Conservation (phyloP, 306 rosid genomes). For the Albizia julibrissin region DNA sequence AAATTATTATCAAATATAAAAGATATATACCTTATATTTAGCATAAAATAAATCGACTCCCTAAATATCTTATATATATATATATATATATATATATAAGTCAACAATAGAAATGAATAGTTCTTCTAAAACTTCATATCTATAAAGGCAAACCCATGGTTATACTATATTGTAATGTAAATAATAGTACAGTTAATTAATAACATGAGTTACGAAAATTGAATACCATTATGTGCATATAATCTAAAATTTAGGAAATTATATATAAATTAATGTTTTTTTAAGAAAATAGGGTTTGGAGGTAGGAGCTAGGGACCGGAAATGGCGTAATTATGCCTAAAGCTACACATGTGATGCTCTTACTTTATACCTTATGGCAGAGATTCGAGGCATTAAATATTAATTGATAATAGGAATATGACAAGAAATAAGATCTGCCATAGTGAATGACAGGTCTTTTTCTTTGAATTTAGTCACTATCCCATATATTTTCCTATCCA, state of each 20-base stretch:
- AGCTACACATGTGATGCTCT: background rate
- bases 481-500: background rate
- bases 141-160: too few relatives aligned
- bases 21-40: too few relatives aligned
- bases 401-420: background rate
- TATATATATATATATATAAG: too few relatives aligned
- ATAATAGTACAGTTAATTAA: too few relatives aligned
- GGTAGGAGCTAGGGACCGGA: background rate
- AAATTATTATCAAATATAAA: too few relatives aligned
- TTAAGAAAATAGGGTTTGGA: background rate
- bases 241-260: background rate
- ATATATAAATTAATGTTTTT: background rate
- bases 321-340: background rate
- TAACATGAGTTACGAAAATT: background rate
- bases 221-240: background rate
- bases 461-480: background rate
- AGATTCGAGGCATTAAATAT: background rate
- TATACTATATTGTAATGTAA: too few relatives aligned
- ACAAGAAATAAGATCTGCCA: background rate
- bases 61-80: too few relatives aligned
- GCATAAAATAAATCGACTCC: too few relatives aligned
- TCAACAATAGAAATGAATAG: too few relatives aligned
- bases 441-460: background rate
- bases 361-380: background rate
- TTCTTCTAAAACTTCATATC: too few relatives aligned